Base-by-base conservation (phyloP, 208 protist species). In the Tritrichomonas musculus region DNA sequence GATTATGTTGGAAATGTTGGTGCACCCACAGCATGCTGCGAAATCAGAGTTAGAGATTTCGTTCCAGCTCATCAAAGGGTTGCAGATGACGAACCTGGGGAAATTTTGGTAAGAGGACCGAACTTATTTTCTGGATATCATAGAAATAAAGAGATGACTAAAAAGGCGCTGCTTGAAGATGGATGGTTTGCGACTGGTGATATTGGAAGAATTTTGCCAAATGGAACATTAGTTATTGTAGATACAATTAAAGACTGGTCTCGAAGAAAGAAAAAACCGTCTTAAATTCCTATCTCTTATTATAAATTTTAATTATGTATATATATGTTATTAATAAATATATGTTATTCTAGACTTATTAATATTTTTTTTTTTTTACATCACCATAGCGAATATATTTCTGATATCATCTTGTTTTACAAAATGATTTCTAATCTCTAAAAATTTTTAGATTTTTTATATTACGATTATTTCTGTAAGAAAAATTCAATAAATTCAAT, bases 121-220 rank as follows among this genome's bases (percentile, higher is more conserved):
- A 53, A 47, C 33, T 30, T 92, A 47, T 92, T 92, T 36, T 22
- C 36, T 9, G 88, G 88, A 73, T 92, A 92, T 73, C 1, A 69
- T 1, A 72, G 88, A 72, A 92, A 92, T 69, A 22, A 17, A 92
- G 25, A 64, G 11, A 4, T 92, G 14, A 92, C 88, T 30, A 64
- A 64, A 20, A 41, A 92, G 30, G 73, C 47, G 44, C 25, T 64
- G 55, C 17, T 47, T 0, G 55, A 92, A 9, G 88, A 92, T 92
- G 88, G 88, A 50, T 92, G 88, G 88, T 92, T 92, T 36, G 88
- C 88, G 1, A 92, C 88, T 17, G 88, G 88, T 44, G 88, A 92
- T 49, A 44, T 92, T 13, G 88, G 88, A 92, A 92, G 41, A 92
- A 72, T 64, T 30, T 57, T 17, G 8, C 25, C 39, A 20, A 69